Evolutionary conservation across 371 early-diverging fungal species (phyloP).

Genomic region (Apophysomyces trapeziformis): DNA sequence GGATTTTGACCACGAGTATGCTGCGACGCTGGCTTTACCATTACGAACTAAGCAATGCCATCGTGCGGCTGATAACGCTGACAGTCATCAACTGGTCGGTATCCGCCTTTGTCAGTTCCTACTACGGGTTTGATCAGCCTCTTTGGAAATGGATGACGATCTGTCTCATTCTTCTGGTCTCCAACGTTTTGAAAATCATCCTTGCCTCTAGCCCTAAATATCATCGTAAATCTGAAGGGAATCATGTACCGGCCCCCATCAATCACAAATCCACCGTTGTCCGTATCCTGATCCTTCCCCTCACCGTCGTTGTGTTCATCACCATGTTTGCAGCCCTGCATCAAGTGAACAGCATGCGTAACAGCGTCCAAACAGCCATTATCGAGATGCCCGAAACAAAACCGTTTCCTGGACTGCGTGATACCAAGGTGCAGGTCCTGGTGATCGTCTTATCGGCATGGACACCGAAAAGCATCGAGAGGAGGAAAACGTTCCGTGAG

Average conservation of each 20-base stretch:
- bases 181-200: constrained; percentile 40
- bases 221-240: constrained; percentile 28
- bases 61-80: constrained; percentile 64
- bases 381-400: constrained; percentile 20
- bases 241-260: constrained; percentile 24
- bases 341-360: constrained; percentile 41
- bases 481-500: constrained; percentile 58
- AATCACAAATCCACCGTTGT: constrained; percentile 48
- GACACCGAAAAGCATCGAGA: constrained; percentile 55
- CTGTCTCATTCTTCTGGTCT: constrained; percentile 50
- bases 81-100: constrained; percentile 65
- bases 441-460: constrained; percentile 63
- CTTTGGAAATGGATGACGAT: constrained; percentile 69
- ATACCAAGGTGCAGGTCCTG: constrained; percentile 44
- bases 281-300: constrained; percentile 41
- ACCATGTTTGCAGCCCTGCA: constrained; percentile 49
- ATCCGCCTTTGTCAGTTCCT: constrained; percentile 54
- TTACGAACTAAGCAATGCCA: constrained; percentile 62
- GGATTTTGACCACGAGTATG: constrained; percentile 63
- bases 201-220: constrained; percentile 38
- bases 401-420: constrained; percentile 33
- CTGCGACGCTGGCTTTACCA: constrained; percentile 63
- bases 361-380: constrained; percentile 20
- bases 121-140: constrained; percentile 62
- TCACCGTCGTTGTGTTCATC: constrained; percentile 46